Evolutionary conservation across 345 rosid genomes (phyloP), one percentile per base, ranked within the genome.

Genomic region (Excoecaria cochinchinensis): DNA sequence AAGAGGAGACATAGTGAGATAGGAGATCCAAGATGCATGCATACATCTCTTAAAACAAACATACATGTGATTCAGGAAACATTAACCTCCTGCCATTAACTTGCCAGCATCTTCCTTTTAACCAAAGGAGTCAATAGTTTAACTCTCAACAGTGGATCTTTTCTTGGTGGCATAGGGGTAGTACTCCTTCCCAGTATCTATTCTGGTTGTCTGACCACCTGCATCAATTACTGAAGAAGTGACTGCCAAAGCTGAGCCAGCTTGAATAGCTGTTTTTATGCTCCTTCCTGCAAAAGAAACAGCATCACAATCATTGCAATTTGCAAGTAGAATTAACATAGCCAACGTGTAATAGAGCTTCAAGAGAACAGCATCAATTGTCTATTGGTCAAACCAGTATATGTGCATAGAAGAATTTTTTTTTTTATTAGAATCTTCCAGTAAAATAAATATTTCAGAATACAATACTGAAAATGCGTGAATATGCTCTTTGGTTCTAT

Each of bases 191-290:
- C 97, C 97, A 4, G 14, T 87, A 84, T 95, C 99, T 71, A 81
- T 42, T 87, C 97, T 93, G 70, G 95, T 95, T 61, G 98, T 95
- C 81, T 91, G 99, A 55, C 97, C 97, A 42, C 98, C 97, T 19
- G 90, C 83, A 77, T 95, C 99, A 77, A 95, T 91, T 65, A 85
- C 8, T 15, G 93, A 86, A 71, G 98, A 91, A 50, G 99, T 95
- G 76, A 90, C 80, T 6, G 97, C 99, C 52, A 95, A 80, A 38
- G 97, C 90, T 46, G 99, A 63, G 70, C 99, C 99, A 63, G 97
- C 98, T 73, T 94, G 81, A 75, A 95, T 73, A 17, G 99, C 98
- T 2, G 93, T 85, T n/a, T 87, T 69, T 13, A 95, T 90, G 86
- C 87, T 91, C 88, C 89, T 93, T 78, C 91, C 99, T 95, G 90